A percentile compares a stretch with the other conserved stretches of the same genome.
Evolutionary conservation across 2,329 filamentous ascomycete species (phyloP).

Genomic region (Raffaelea ambrosiae): DNA sequence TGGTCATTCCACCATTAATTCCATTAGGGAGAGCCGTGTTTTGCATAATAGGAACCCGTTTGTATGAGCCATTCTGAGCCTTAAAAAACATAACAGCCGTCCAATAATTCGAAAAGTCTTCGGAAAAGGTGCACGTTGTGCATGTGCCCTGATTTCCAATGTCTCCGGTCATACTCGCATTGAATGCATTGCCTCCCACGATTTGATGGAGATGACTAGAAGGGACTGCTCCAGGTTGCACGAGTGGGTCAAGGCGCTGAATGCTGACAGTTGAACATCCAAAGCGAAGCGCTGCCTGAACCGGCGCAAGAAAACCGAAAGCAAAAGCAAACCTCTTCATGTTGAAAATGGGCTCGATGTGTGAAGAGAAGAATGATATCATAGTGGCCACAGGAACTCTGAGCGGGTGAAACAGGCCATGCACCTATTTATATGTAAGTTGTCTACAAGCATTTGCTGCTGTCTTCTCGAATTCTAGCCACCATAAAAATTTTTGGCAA

Average conservation of each 20-base stretch:
- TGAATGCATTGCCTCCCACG: conserved; percentile 7
- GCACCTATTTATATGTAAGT: no score
- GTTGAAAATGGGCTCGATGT: no score
- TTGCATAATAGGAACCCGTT: conserved; percentile 21
- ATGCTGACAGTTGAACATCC: conserved; percentile 19
- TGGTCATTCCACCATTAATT: conserved; percentile 25
- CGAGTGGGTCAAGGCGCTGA: conserved; percentile 18
- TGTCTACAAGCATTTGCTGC: no score
- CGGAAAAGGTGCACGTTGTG: conserved; percentile 21
- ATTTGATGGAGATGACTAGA: conserved; percentile 16
- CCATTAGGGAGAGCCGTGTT: conserved; percentile 17
- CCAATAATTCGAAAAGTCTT: conserved; percentile 25
- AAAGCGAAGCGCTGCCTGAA: conserved; percentile 18
- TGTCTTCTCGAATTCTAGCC: no score
- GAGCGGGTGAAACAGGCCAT: no score
- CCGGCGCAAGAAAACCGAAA: background rate
- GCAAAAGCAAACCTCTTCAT: no score
- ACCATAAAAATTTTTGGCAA: no score
- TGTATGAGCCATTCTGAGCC: conserved; percentile 4
- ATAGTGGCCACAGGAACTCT: no score
- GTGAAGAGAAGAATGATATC: no score
- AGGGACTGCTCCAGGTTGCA: conserved; percentile 12
- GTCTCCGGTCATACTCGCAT: conserved; percentile 17
- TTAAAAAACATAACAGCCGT: conserved; percentile 19
- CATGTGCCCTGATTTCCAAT: conserved; percentile 20